Evolutionary conservation across 176 grass and related monocot genomes (phyloP).

Genomic region (Oryza rufipogon): DNA sequence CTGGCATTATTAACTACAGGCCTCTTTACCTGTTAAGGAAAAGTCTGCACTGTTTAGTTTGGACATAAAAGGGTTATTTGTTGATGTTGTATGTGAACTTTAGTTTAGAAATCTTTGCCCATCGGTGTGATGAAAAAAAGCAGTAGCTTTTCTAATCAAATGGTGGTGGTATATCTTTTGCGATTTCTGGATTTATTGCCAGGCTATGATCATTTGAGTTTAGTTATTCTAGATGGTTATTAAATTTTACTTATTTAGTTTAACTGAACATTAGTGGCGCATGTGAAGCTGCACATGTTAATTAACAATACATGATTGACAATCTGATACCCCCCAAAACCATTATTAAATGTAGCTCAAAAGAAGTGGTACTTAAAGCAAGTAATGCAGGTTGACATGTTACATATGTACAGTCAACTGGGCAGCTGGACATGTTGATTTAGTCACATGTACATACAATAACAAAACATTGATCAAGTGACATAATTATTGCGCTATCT

Average conservation of each 20-base stretch:
- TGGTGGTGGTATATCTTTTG: background rate
- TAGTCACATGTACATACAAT: conserved; percentile 8
- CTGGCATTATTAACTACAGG: background rate
- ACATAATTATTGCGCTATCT: background rate
- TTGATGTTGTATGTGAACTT: background rate
- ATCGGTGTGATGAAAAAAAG: background rate
- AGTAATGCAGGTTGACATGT: conserved; percentile 17
- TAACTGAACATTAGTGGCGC: conserved; percentile 8
- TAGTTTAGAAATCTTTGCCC: background rate
- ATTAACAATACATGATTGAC: conserved; percentile 1
- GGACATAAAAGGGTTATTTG: background rate
- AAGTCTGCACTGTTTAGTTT: conserved; percentile 6
- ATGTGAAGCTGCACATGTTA: conserved; percentile 24
- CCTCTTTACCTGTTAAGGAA: background rate
- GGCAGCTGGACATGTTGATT: background rate
- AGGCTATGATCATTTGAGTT: background rate
- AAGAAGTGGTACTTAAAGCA: background rate
- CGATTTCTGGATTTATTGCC: background rate
- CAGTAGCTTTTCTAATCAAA: background rate
- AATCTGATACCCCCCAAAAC: background rate
- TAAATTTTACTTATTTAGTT: conserved; percentile 20
- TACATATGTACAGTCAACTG: conserved; percentile 9
- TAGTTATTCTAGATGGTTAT: background rate
- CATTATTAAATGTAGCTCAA: conserved; percentile 23
- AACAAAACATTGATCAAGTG: conserved; percentile 1